These are phyloP conservation scores for Kazachstania kunashirensis DNA, from an alignment of 805 yeast species.

Conservation along the genomic window DNA sequence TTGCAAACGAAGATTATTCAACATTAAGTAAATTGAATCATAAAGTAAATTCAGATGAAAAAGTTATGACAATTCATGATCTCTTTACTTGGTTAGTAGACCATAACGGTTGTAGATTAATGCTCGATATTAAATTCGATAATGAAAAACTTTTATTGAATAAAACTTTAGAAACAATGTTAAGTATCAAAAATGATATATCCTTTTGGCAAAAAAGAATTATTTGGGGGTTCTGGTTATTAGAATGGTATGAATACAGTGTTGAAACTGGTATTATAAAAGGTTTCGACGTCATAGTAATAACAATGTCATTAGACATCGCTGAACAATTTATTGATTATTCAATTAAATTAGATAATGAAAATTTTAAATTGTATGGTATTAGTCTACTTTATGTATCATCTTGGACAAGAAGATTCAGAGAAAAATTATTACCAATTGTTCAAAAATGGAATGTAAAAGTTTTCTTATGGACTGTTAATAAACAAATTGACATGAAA, in stretches of 20 bases:
- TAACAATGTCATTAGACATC: constrained; percentile 28
- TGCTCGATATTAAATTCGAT: constrained; percentile 44
- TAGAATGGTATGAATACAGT: constrained; percentile 37
- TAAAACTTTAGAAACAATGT: constrained; percentile 31
- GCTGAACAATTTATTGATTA: constrained; percentile 30
- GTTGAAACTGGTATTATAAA: constrained; percentile 32
- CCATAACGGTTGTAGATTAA: constrained; percentile 31
- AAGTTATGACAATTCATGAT: constrained; percentile 36
- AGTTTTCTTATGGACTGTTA: constrained; percentile 46
- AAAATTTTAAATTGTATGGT: constrained; percentile 45
- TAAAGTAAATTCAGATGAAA: constrained; percentile 28
- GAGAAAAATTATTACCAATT: constrained; percentile 20
- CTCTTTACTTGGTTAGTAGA: constrained; percentile 33
- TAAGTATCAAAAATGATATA: constrained; percentile 32
- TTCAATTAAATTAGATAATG: constrained; percentile 29
- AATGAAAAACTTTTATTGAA: constrained; percentile 37
- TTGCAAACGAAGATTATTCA: constrained; percentile 30
- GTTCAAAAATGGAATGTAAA: constrained; percentile 28
- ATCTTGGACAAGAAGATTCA: constrained; percentile 37
- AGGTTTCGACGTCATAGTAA: constrained; percentile 30
- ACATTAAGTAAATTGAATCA: constrained; percentile 31
- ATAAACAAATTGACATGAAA: constrained; percentile 28
- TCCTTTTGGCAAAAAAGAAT: constrained; percentile 37
- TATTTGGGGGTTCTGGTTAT: constrained; percentile 45
- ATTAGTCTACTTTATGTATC: constrained; percentile 41